These are phyloP conservation scores for Calocera viscosa DNA, from an alignment of 768 basidiomycete genomes.

Conservation along the genomic window DNA sequence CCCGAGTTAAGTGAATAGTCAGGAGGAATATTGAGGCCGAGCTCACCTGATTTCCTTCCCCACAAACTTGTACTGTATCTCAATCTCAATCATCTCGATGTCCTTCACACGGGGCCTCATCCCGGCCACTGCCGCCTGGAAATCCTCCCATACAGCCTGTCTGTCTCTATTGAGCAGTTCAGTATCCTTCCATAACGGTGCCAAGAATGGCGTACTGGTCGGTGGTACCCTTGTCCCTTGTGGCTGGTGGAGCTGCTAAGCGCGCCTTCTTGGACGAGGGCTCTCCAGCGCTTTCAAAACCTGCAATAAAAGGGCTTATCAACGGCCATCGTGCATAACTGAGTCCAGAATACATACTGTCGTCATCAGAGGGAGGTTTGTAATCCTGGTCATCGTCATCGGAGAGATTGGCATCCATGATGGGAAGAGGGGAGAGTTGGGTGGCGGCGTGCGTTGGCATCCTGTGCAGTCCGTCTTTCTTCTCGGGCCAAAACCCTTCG, in stretches of 20 bases:
- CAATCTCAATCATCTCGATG: slow-evolving; percentile 43
- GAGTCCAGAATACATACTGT: background rate
- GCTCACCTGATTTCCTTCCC: slow-evolving; percentile 64
- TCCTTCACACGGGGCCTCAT: slow-evolving; percentile 22
- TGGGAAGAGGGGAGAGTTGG: background rate
- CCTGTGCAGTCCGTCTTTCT: background rate
- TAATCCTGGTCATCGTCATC: background rate
- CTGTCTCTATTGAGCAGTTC: background rate
- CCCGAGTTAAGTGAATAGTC: slow-evolving; percentile 5
- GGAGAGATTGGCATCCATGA: background rate
- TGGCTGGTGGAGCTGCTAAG: background rate
- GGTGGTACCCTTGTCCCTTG: background rate
- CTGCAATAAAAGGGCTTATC: background rate
- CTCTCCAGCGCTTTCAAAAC: background rate
- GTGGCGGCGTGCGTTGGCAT: background rate
- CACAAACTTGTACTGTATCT: slow-evolving; percentile 59
- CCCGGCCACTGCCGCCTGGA: slow-evolving; percentile 46
- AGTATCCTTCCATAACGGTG: background rate
- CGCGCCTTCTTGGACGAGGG: background rate
- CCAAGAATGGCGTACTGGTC: background rate
- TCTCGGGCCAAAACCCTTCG: background rate
- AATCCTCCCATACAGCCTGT: slow-evolving; percentile 50
- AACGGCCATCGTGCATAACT: too few species aligned
- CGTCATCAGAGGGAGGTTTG: background rate
- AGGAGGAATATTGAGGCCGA: slow-evolving; percentile 8